Percentiles rank a stretch among this genome's conserved stretches.
phyloP scores from a whole-genome alignment of 768 basidiomycete genomes.

The Chalciporus chontae region DNA sequence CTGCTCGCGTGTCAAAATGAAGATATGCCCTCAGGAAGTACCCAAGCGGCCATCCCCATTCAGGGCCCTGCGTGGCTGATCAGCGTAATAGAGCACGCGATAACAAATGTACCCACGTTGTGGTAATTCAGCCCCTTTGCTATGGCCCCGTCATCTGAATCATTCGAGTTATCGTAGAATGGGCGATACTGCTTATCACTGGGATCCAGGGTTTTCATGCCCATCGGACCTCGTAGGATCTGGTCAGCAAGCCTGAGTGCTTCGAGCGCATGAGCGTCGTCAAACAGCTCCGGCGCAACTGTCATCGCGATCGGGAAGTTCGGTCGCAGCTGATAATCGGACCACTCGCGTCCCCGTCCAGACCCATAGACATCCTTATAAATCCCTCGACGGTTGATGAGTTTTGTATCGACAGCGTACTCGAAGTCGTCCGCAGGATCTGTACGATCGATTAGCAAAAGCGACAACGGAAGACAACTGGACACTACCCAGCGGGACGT shows the following conservation, averaged over 20 bases:
- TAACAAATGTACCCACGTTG: constrained; percentile 48
- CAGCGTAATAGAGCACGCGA: constrained; percentile 7
- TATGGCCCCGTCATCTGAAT: constrained; percentile 73
- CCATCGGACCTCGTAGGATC: constrained; percentile 80
- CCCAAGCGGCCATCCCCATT: constrained; percentile 94
- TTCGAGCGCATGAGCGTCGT: constrained; percentile 70
- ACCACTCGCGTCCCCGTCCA: constrained; percentile 84
- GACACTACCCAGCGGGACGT: constrained; percentile 69
- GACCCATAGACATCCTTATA: constrained; percentile 99
- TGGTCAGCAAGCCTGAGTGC: constrained; percentile 80
- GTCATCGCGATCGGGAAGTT: constrained; percentile 97
- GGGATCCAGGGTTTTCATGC: constrained; percentile 96
- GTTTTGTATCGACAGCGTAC: constrained; percentile 62
- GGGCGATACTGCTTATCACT: constrained; percentile 86
- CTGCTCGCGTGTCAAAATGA: constrained; percentile 73
- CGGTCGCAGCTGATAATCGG: constrained; percentile 91
- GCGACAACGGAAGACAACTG: neutral
- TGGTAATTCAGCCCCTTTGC: constrained; percentile 97
- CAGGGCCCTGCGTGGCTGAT: constrained; percentile 60
- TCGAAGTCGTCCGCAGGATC: constrained; percentile 69
- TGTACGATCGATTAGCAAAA: constrained; percentile 24
- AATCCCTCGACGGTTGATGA: constrained; percentile 89
- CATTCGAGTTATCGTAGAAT: constrained; percentile 91
- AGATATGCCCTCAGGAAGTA: constrained; percentile 95
- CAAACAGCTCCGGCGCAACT: constrained; percentile 94